Base-by-base conservation (phyloP, 1,284 basidiomycete species). In the Leccinum fallax region DNA sequence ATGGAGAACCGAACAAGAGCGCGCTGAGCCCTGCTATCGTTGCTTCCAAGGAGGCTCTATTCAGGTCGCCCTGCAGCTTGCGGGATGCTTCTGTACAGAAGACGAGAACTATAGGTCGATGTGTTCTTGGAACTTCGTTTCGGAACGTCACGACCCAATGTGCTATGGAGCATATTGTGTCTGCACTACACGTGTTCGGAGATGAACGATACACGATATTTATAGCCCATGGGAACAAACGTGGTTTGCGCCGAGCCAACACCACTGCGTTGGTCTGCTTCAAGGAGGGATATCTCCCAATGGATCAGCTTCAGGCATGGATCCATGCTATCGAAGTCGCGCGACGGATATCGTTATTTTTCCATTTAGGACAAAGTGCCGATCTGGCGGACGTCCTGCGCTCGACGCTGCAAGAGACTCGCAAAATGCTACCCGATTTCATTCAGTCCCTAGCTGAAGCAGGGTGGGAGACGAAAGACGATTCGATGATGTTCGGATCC, bases 281-380 rank as follows among this genome's bases (percentile, higher is more conserved):
- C 61, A 87, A 83, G 63, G 79, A 82, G 26, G 79, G 79, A 5
- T 81, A 84, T 58, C 66, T 65, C 15, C 66, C 78, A 4, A 61
- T 69, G 26, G 85, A 87, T 69, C 81, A 83, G 57, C 76, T 87
- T 55, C 82, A 82, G 62, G 85, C 83, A 19, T 88, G 87, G 86
- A 65, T 81, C 40, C 81, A 83, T 63, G 83, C 82, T 1, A 55
- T 77, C 66, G 66, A 73, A 62, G 61, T 63, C n/a, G 43, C 66
- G 11, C 61, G 64, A 54, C 52, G 7, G 24, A 16, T 70, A 19
- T 28, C 40, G 1, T 19, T 43, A 43, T 43, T 15, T 5, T 43
- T 11, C 7, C 11, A 61, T 32, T 36, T 4, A n/a, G 61, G 46
- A 16, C 49, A 54, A 1, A 9, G 32, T 16, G 49, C 16, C n/a